A percentile compares a stretch with the other conserved stretches of the same genome.
Conservation (phyloP, 2,329 filamentous ascomycete species). For the Aspergillus sp. region DNA sequence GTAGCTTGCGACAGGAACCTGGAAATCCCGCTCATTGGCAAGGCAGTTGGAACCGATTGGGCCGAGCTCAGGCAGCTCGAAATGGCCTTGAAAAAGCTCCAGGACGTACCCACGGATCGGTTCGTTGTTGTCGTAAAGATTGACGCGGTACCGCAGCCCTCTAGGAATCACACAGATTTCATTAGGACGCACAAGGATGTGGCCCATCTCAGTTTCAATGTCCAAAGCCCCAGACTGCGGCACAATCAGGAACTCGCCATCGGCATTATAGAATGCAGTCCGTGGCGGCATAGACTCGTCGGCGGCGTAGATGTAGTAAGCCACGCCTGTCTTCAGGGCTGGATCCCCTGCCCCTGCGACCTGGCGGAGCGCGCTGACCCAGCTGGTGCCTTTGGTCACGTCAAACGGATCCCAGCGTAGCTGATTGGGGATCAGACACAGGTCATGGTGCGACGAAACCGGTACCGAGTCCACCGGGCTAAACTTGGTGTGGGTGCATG, state of each 20-base stretch:
- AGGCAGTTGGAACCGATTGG: constrained; percentile 66
- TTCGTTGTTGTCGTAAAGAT: constrained; percentile 52
- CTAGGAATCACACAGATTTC: constrained; percentile 66
- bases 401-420: not conserved
- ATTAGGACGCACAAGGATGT: constrained; percentile 62
- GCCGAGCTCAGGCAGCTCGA: constrained; percentile 65
- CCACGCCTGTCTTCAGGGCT: not conserved
- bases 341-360: not conserved
- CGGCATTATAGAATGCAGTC: constrained; percentile 57
- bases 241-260: constrained; percentile 66
- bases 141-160: constrained; percentile 63
- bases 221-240: constrained; percentile 64
- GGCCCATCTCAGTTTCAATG: constrained; percentile 67
- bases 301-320: constrained; percentile 25
- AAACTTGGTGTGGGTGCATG: constrained; percentile 19
- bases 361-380: not conserved
- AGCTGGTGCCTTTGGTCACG: not conserved
- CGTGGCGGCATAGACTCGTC: constrained; percentile 57
- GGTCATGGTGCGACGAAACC: not conserved
- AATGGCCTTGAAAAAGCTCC: constrained; percentile 65
- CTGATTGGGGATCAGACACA: not conserved
- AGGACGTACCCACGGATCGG: constrained; percentile 65
- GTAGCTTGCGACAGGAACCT: constrained; percentile 59
- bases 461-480: not conserved
- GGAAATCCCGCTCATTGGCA: constrained; percentile 65